A percentile compares a stretch with the other conserved stretches of the same genome.
phyloP scores from a whole-genome alignment of 1,139 yeast species.

The Kodamaea anthophila region DNA sequence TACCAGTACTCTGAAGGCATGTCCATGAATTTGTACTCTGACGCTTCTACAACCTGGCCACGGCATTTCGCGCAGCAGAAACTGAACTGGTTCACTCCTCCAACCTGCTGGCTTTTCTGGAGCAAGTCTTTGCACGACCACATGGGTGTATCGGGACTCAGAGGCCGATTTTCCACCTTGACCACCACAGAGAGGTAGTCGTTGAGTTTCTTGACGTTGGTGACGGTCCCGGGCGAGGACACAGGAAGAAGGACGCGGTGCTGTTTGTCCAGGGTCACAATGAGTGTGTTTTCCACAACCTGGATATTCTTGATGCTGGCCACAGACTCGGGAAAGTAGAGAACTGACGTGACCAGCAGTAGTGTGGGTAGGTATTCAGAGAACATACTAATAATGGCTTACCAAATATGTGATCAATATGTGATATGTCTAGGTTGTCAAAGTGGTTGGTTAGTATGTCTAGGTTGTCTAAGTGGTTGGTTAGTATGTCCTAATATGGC shows the following conservation, averaged over 20 bases:
- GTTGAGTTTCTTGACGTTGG: conserved; percentile 11
- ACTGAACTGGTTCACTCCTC: conserved; percentile 22
- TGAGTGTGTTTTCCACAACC: conserved; percentile 1
- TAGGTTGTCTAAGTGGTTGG: too few relatives aligned
- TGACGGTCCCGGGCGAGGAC: conserved; percentile 6
- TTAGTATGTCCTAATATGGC: too few relatives aligned
- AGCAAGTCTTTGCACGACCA: conserved; percentile 40
- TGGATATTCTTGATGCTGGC: conserved; percentile 10
- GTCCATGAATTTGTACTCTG: conserved; percentile 38
- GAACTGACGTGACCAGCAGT: conserved; percentile 23
- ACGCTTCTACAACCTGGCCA: conserved; percentile 22
- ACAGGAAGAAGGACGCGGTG: conserved; percentile 3
- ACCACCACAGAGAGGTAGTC: conserved; percentile 5
- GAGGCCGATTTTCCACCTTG: conserved; percentile 13
- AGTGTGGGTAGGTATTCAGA: conserved; percentile 38
- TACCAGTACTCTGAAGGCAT: conserved; percentile 94
- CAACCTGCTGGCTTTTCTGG: conserved; percentile 22
- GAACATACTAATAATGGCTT: not conserved
- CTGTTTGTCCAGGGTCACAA: conserved; percentile 6
- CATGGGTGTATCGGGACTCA: conserved; percentile 6
- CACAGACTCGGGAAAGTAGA: conserved; percentile 16
- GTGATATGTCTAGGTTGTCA: too few relatives aligned
- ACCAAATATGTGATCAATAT: too few relatives aligned
- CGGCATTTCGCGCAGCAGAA: conserved; percentile 33
- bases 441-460: too few relatives aligned